phyloP scores from a whole-genome alignment of 352 stramenopile genomes.

The Thalassiosira mediterranea region DNA sequence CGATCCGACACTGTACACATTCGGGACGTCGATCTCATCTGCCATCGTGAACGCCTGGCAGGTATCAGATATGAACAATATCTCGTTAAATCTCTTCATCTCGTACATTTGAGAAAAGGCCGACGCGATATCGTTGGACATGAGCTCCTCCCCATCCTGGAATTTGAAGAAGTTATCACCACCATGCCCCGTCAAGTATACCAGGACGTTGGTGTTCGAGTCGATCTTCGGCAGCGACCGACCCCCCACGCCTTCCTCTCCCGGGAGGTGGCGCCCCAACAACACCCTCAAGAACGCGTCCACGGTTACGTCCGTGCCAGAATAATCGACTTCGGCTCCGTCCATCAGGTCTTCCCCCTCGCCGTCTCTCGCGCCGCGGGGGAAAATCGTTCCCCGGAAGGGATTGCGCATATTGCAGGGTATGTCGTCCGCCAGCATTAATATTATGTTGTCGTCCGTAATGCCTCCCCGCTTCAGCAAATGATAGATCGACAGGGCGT shows the following conservation, averaged over 20 bases:
- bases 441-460: conserved; percentile 94
- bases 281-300: conserved; percentile 96
- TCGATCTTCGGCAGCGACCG: conserved; percentile 86
- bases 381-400: conserved; percentile 66
- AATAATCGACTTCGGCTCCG: conserved; percentile 90
- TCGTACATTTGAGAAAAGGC: conserved; percentile 94
- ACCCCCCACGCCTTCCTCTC: conserved; percentile 86
- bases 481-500: conserved; percentile 93
- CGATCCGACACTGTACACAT: conserved; percentile 92
- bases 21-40: conserved; percentile 69
- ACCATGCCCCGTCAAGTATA: conserved; percentile 90
- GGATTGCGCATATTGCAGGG: conserved; percentile 74
- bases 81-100: conserved; percentile 92
- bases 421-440: conserved; percentile 95
- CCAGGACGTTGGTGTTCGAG: conserved; percentile 81
- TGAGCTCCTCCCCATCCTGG: conserved; percentile 97
- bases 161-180: conserved; percentile 98
- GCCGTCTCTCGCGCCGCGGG: conserved; percentile 24
- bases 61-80: conserved; percentile 98
- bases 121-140: conserved; percentile 91
- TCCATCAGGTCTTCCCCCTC: conserved; percentile 40
- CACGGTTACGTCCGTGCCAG: conserved; percentile 94
- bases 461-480: conserved; percentile 91
- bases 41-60: conserved; percentile 93
- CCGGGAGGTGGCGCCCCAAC: conserved; percentile 88